Evolutionary conservation across 805 yeast genomes (phyloP), one percentile per base, ranked within the genome.

Genomic region (Sugiyamaella boreocaroliniensis): DNA sequence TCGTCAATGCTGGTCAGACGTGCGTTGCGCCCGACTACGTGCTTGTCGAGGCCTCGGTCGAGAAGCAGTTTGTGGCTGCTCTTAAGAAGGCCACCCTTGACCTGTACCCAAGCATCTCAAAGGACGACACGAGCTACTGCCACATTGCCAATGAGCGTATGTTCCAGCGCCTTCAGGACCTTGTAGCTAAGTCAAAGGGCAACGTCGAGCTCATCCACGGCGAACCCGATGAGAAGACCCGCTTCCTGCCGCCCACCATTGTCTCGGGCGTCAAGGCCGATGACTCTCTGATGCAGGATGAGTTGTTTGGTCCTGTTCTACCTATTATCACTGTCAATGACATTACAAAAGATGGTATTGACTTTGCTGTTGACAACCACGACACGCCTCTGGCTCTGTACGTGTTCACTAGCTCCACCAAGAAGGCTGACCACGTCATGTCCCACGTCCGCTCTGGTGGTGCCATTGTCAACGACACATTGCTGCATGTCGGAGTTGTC

Each of bases 11-110:
- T 15, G 98, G 98, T 15, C 98, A 90, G 71, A 82, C 93, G 1
- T 90, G 97, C 72, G 86, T 88, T 41, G 86, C 96, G 9, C 85
- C 90, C 8, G 98, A 92, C 70, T 90, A 89, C 63, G 70, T 85
- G 4, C 62, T 88, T 45, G 85, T 82, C n/a, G 88, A 85, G 54
- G 79, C 75, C 52, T 66, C 74, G 2, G 68, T 82, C 19, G 80
- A 82, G 61, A 78, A 72, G 26, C 70, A 77, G 57, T 78, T 86
- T 48, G 68, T 81, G 7, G 59, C 60, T 0, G 72, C 68, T 6
- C 63, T 79, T 51, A 61, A 74, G 50, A 60, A 66, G 41, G 74
- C 75, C 18, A 61, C 77, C 29, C 66, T 69, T 34, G 75, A 73
- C 45, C 69, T 80, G 45, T 87, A 52, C 50, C 56, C 58, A 14